Conservation (phyloP, 805 yeast species). For the Scheffersomyces amazonensis region DNA sequence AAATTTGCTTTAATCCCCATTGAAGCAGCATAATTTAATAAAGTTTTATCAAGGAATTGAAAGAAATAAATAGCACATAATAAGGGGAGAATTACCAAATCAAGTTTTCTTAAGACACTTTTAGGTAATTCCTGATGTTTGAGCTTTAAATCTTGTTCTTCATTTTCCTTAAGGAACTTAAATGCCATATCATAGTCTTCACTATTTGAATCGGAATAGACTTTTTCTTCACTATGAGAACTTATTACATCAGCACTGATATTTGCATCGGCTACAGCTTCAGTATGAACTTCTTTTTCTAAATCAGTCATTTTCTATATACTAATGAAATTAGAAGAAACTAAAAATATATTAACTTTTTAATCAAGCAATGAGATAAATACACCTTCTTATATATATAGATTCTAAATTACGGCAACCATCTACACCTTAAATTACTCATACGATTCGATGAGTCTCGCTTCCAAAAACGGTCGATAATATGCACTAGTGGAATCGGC, state of each 20-base stretch:
- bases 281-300: too few relatives aligned
- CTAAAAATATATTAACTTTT: too few relatives aligned
- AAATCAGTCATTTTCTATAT: not conserved
- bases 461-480: too few relatives aligned
- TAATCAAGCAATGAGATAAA: too few relatives aligned
- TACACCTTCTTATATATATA: too few relatives aligned
- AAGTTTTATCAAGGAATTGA: constrained; percentile 59
- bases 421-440: too few relatives aligned
- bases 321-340: too few relatives aligned
- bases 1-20: constrained; percentile 58
- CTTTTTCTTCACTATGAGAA: not conserved
- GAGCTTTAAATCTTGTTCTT: not conserved
- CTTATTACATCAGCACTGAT: too few relatives aligned
- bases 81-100: constrained; percentile 44
- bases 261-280: too few relatives aligned
- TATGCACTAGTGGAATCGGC: too few relatives aligned
- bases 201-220: not conserved
- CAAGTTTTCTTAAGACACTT: constrained; percentile 37
- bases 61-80: constrained; percentile 53
- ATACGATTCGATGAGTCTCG: too few relatives aligned
- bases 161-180: constrained; percentile 4
- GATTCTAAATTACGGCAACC: too few relatives aligned
- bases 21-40: constrained; percentile 59
- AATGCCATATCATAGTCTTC: constrained; percentile 8
- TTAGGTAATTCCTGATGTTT: not conserved